phyloP scores from a whole-genome alignment of 1,284 basidiomycete species.

The Ustilago crameri region DNA sequence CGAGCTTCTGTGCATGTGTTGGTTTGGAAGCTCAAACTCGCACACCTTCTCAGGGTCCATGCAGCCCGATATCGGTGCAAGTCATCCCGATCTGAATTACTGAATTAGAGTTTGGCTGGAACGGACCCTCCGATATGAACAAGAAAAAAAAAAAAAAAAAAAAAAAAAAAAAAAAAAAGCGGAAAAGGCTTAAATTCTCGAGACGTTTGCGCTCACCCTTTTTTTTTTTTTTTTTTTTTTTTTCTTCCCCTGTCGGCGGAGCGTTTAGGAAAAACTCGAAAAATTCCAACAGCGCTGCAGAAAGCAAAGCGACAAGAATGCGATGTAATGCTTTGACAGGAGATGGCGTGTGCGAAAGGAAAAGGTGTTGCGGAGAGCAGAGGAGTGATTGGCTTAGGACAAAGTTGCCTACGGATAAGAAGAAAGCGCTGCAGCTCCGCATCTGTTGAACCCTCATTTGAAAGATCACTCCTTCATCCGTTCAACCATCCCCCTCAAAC shows the following conservation, averaged over 20 bases:
- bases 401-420: background rate
- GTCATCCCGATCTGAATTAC: slow-evolving; percentile 2
- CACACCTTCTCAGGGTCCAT: slow-evolving; percentile 19
- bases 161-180: background rate
- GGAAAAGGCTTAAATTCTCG: background rate
- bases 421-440: slow-evolving; percentile 11
- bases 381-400: background rate
- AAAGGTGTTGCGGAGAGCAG: background rate
- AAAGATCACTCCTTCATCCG: background rate
- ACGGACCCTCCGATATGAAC: slow-evolving; percentile 2
- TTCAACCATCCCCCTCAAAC: slow-evolving; percentile 1
- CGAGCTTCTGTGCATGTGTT: background rate
- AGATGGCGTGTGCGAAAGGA: slow-evolving; percentile 7
- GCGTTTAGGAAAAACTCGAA: slow-evolving; percentile 6
- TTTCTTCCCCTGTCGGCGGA: too few relatives aligned
- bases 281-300: slow-evolving; percentile 7
- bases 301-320: background rate
- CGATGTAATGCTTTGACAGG: background rate
- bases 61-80: slow-evolving; percentile 8
- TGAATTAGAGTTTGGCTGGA: background rate
- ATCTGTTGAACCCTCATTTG: background rate
- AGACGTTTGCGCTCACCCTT: too few relatives aligned
- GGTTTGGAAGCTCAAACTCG: background rate
- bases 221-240: too few relatives aligned
- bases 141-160: background rate